Percentiles rank a stretch among this genome's conserved stretches.
These are phyloP conservation scores for Drechslera avenae DNA, from an alignment of 2,329 filamentous ascomycete species.

Conservation along the genomic window DNA sequence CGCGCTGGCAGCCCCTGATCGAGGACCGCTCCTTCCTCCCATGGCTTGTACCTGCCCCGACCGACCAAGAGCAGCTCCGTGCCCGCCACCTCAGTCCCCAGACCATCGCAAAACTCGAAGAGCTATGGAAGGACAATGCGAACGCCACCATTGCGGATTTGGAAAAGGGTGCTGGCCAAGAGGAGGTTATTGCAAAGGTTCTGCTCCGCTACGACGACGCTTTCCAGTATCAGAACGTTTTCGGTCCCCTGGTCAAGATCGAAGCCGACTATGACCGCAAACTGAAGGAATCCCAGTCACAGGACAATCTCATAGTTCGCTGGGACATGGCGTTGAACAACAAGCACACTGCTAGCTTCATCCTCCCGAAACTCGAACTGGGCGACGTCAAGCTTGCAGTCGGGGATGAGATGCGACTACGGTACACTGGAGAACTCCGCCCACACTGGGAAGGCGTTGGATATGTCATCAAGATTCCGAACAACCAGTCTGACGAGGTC, in stretches of 20 bases:
- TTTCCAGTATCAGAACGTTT: conserved; percentile 98
- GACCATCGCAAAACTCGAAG: conserved; percentile 94
- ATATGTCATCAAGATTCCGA: conserved; percentile 99
- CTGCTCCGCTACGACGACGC: conserved; percentile 94
- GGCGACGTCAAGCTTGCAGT: conserved; percentile 98
- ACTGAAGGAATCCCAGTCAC: conserved; percentile 95
- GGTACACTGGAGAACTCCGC: conserved; percentile 93
- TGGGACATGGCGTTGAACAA: conserved; percentile 97
- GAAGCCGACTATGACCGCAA: conserved; percentile 99
- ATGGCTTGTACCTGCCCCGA: conserved; percentile 89
- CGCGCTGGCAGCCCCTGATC: conserved; percentile 95
- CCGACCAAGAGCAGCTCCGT: conserved; percentile 93
- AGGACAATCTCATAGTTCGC: conserved; percentile 90
- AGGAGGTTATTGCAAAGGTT: conserved; percentile 93
- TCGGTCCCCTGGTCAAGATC: conserved; percentile 97
- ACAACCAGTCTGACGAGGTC: conserved; percentile 98
- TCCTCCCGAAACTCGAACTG: conserved; percentile 94
- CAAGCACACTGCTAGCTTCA: conserved; percentile 94
- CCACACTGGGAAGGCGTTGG: conserved; percentile 96
- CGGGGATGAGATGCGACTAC: conserved; percentile 96
- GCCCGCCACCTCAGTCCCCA: conserved; percentile 91
- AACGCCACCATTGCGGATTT: conserved; percentile 87
- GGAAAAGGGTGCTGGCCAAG: conserved; percentile 87
- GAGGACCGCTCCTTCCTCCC: conserved; percentile 93
- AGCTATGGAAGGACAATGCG: conserved; percentile 97